Base-by-base conservation (phyloP, 2,329 filamentous ascomycete genomes). In the Fusarium dlaminii region DNA sequence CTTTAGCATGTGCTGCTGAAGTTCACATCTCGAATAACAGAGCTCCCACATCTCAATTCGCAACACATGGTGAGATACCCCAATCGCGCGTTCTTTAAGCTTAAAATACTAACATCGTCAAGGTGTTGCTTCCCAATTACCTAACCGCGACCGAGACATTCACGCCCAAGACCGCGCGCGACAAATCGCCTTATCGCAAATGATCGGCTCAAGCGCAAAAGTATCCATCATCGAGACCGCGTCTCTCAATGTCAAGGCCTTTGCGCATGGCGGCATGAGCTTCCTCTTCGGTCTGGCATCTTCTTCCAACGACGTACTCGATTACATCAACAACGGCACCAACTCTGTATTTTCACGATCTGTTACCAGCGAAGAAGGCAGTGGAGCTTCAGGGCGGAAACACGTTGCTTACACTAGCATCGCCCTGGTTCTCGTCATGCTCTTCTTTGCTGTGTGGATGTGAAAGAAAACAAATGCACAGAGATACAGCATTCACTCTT, bases 271-370 rank as follows among this genome's bases (percentile, higher is more conserved):
- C 46, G 93, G 93, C 65, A 96, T 98, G 81, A 97, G 97, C 81
- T 83, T 94, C 61, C 91, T 96, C 80, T 88, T 97, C 56, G 95
- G 98, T 82, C 87, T 98, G 68, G 95, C 95, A 78, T 83, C 87
- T 55, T 97, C 92, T 80, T 74, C 71, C 18, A 89, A 95, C 82
- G 97, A 97, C 81, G 88, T 93, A 4, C 90, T 94, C 17, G 94
- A 93, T 51, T 93, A 97, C 78, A 88, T 98, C 67, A 95, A 94
- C 73, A 98, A 98, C 79, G 95, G 98, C 82, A 92, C 96, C 68
- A 90, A 97, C 77, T 92, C 92, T 45, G 86, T 94, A 6, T 97
- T 92, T 80, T 90, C 97, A 84, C 95, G 97, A 82, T 92, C 94
- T 56, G 93, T 87, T 58, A 87, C 89, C 5, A 88, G 84, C 5